Percentiles rank a stretch among this genome's conserved stretches.
These are phyloP conservation scores for Aspergillus latus DNA, from an alignment of 2,329 filamentous ascomycete species.

Conservation along the genomic window DNA sequence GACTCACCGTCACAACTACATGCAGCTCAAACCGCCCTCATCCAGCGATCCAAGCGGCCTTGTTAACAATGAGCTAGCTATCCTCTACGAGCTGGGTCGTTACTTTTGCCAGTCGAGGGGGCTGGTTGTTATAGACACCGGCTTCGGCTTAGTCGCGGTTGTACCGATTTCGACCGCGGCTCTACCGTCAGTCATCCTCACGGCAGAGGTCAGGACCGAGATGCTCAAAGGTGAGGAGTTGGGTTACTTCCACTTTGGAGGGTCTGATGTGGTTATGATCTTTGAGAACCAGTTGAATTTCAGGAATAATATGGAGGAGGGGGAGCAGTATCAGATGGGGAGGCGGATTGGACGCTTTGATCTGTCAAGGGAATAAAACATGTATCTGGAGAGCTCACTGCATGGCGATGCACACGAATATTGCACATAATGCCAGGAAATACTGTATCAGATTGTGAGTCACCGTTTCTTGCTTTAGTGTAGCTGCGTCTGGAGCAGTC, in stretches of 20 bases:
- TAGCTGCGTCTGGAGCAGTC: too few relatives aligned
- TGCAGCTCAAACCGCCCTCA: too few relatives aligned
- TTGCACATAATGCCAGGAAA: too few relatives aligned
- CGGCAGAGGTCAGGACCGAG: conserved; percentile 19
- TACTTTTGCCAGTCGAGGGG: conserved; percentile 45
- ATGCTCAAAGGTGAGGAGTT: conserved; percentile 47
- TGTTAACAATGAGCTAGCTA: too few relatives aligned
- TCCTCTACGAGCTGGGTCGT: conserved; percentile 31
- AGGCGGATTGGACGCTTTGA: not conserved
- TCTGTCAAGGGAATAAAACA: not conserved
- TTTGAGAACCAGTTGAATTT: conserved; percentile 33
- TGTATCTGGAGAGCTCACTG: too few relatives aligned
- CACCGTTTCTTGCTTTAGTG: too few relatives aligned
- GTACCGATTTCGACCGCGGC: conserved; percentile 20
- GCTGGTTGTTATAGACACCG: conserved; percentile 33
- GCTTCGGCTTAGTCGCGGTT: conserved; percentile 41
- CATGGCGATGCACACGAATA: too few relatives aligned
- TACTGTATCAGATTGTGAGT: too few relatives aligned
- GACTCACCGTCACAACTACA: not conserved
- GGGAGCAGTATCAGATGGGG: not conserved
- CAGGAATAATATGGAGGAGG: not conserved
- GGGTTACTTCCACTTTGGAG: conserved; percentile 47
- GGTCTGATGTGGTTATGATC: conserved; percentile 44
- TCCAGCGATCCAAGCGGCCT: too few relatives aligned
- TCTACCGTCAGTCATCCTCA: conserved; percentile 40